Conservation (phyloP, 139 green algal species). For the Chlorella sp. region DNA sequence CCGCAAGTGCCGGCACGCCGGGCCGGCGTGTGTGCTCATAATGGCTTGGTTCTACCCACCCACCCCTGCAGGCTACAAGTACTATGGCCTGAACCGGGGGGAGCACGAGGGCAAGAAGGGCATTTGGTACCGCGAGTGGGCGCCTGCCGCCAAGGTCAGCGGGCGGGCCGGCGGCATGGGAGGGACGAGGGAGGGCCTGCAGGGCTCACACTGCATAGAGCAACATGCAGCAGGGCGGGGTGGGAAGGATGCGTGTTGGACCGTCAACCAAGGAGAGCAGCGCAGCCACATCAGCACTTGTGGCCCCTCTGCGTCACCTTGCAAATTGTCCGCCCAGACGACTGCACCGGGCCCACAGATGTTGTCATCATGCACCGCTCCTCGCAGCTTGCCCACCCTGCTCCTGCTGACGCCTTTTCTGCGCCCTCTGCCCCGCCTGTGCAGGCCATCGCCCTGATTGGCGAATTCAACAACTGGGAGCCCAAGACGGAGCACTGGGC, state of each 20-base stretch:
- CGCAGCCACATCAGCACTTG: too few relatives aligned
- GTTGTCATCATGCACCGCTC: too few relatives aligned
- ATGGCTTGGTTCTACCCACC: not conserved
- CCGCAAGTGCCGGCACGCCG: not conserved
- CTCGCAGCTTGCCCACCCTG: too few relatives aligned
- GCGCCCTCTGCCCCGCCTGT: too few relatives aligned
- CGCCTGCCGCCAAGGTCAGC: constrained; percentile 77
- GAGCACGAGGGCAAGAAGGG: constrained; percentile 79
- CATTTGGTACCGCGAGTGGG: constrained; percentile 93
- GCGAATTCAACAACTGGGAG: constrained; percentile 96
- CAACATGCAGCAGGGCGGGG: too few relatives aligned
- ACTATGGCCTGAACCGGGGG: constrained; percentile 89
- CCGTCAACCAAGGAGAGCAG: too few relatives aligned
- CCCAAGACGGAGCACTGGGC: constrained; percentile 85
- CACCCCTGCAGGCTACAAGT: constrained; percentile 73
- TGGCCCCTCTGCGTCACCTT: too few relatives aligned
- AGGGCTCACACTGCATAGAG: too few relatives aligned
- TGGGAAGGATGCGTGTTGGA: too few relatives aligned
- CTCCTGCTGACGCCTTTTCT: not conserved
- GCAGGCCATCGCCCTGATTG: constrained; percentile 87
- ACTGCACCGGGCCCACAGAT: too few relatives aligned
- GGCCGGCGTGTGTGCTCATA: too few relatives aligned
- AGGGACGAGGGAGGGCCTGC: not conserved
- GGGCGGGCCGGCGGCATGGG: not conserved
- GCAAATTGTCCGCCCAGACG: too few relatives aligned